Evolutionary conservation across 129 eudicot species (phyloP), one percentile per base, ranked within the genome.

Genomic region (Chrysanthemum makinoi): DNA sequence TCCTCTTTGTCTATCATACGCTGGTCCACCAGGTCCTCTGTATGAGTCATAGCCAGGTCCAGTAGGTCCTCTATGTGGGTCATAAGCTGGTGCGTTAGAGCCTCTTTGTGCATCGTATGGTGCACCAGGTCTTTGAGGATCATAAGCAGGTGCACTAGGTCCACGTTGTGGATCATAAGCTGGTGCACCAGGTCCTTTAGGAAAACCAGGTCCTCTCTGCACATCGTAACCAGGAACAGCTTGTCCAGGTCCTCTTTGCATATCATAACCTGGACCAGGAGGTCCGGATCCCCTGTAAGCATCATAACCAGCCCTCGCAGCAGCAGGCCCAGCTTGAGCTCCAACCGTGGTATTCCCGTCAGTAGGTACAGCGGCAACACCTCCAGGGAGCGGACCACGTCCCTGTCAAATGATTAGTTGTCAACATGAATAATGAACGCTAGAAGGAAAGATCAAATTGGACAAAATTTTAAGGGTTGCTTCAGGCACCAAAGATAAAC

Each of bases 1-100:
- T 54, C 73, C 89, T 70, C 39, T 24, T 59, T 59, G 39, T 59
- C 65, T 28, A 17, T 78, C 82, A 49, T 72, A 72, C 47, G 22
- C 77, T 3, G 77, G n/a, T 64, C 81, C 80, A 55, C 75, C 75
- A 30, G 83, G 83, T 54, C 72, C 87, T 73, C 65, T 60, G 39
- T 60, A 60, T 15, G 65, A 39, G 24, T 88, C 82, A 53, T 86
- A 83, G 7, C 50, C 28, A 8, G 78, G 83, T 46, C 53, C 84
- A 77, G 72, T 79, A 53, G 80, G 85, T 10, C 86, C 96, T 63
- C 87, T 79, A 48, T 85, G 95, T 16, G 80, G 33, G n/a, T 87
- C 83, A 56, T 84, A 79, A 4, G 80, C 80, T 17, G 83, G 83
- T 13, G 28, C 86, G 44, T 51, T 79, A 33, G 75, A 71, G 24